Evolutionary conservation across 2,329 filamentous ascomycete genomes (phyloP), one percentile per base, ranked within the genome.

Genomic region (Exserohilum rostratum): DNA sequence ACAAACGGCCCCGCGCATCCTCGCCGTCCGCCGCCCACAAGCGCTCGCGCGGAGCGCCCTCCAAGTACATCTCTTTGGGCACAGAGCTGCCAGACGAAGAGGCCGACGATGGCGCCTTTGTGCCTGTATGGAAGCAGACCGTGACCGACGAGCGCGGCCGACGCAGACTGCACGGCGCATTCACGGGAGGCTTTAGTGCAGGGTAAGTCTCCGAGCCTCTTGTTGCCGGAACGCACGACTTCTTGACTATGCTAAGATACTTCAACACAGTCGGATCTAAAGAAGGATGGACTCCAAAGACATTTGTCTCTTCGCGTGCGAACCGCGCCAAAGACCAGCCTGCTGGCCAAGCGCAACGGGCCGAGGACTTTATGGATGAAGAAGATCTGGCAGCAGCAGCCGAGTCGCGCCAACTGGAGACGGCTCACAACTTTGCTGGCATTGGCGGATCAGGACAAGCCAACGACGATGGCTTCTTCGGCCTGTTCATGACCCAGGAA

Each of bases 261-360:
- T 98, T 95, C 79, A 99, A 99, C 74, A 96, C 93, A 5, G 95
- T 98, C 64, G 95, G 95, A 48, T 97, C 93, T 52, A 98, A 98
- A 76, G 93, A 99, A 81, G 95, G 95, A 79, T 99, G 93, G 93
- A 88, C 91, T 0, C 95, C 95, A 2, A 87, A 91, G 18, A 89
- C 90, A 0, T 99, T 98, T 74, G 88, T 96, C 9, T 98, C 93
- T 6, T 97, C 93, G 46, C 89, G 95, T 20, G 80, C 85, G 34
- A 91, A 90, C 67, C 89, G 92, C 51, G 86, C 83, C 61, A 90
- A 90, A 70, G 85, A 90, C 78, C 81, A 79, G 30, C 55, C 80
- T n/a, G 82, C 84, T 58, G 64, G 77, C 2, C 63, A 65, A 17
- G 76, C 83, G 60, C 87, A 90, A 70, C 86, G 87, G 43, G 85